A percentile compares a stretch with the other conserved stretches of the same genome.
phyloP scores from a whole-genome alignment of 345 rosid species.

The Populus davidiana region DNA sequence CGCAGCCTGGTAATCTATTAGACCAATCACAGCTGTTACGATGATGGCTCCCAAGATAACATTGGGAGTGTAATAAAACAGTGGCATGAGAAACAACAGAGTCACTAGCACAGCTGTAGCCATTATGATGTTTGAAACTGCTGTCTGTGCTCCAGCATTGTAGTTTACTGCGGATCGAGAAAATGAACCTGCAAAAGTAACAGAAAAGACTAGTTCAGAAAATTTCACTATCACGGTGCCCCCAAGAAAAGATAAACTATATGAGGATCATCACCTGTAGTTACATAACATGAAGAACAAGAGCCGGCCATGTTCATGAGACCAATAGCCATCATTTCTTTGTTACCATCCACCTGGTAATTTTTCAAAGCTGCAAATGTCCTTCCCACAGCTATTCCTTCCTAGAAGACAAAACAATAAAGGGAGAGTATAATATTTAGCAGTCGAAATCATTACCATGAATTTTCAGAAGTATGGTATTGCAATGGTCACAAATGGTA shows the following conservation, averaged over 20 bases:
- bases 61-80: conserved; percentile 88
- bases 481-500: neutral
- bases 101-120: conserved; percentile 85
- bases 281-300: conserved; percentile 86
- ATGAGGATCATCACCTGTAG: conserved; percentile 52
- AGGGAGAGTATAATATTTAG: neutral
- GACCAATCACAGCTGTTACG: conserved; percentile 86
- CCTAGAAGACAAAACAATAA: conserved; percentile 38
- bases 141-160: conserved; percentile 90
- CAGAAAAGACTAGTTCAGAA: conserved; percentile 9
- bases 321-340: conserved; percentile 98
- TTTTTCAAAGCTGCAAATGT: conserved; percentile 82
- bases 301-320: conserved; percentile 95
- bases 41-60: conserved; percentile 86
- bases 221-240: neutral
- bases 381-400: conserved; percentile 99
- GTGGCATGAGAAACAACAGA: conserved; percentile 86
- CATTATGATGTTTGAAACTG: conserved; percentile 80
- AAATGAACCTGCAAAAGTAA: conserved; percentile 66
- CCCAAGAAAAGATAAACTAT: neutral
- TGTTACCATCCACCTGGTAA: conserved; percentile 94
- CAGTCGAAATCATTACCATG: neutral
- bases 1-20: conserved; percentile 74
- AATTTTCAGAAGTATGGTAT: neutral
- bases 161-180: conserved; percentile 90